Percentiles rank a stretch among this genome's conserved stretches.
These are phyloP conservation scores for Orychophragmus violaceus DNA, from an alignment of 345 rosid genomes.

Conservation along the genomic window DNA sequence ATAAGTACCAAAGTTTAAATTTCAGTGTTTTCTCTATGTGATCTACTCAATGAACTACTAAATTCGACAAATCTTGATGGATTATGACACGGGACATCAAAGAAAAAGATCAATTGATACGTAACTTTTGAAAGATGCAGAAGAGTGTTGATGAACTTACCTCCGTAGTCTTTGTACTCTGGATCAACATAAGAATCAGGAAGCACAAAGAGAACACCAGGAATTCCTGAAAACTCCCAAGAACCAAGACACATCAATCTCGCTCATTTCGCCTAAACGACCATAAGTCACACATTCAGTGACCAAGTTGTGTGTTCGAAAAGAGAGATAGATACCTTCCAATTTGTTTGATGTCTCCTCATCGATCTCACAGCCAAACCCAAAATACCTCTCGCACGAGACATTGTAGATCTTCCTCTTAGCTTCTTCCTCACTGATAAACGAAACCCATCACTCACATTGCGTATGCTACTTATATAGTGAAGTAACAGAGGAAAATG, in stretches of 20 bases:
- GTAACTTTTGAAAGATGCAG: not conserved
- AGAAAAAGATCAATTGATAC: not conserved
- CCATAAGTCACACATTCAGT: not conserved
- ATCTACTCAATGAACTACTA: not conserved
- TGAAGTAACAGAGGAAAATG: not conserved
- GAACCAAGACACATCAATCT: not conserved
- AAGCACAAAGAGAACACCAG: slow-evolving; percentile 87
- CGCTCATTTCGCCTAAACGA: too few relatives aligned
- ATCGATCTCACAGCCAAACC: slow-evolving; percentile 90
- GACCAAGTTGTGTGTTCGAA: not conserved
- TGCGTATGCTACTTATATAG: not conserved
- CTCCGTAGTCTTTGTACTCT: slow-evolving; percentile 85
- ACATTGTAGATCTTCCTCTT: slow-evolving; percentile 89
- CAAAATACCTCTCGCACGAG: slow-evolving; percentile 89
- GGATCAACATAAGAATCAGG: slow-evolving; percentile 92
- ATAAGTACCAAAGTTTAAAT: not conserved
- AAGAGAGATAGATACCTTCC: slow-evolving; percentile 48
- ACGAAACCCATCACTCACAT: not conserved
- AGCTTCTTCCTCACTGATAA: slow-evolving; percentile 71
- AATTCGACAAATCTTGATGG: not conserved
- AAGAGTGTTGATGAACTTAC: slow-evolving; percentile 35
- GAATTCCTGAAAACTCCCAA: slow-evolving; percentile 23
- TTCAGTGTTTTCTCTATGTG: not conserved
- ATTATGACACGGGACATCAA: not conserved
- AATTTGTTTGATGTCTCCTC: slow-evolving; percentile 94